Conservation (phyloP, 1,284 basidiomycete species). For the Rugosomyces carneus region DNA sequence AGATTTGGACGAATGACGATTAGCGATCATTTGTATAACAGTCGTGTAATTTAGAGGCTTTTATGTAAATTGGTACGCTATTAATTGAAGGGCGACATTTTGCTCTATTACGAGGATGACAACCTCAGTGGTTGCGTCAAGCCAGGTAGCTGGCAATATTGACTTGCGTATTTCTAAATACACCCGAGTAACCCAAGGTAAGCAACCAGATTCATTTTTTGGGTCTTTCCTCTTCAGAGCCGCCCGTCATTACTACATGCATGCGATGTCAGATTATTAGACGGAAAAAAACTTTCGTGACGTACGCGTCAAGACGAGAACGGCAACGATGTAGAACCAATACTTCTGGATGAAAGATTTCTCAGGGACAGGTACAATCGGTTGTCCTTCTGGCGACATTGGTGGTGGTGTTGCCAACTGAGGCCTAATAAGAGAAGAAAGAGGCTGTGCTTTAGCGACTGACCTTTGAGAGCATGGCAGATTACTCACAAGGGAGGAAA, state of each 20-base stretch:
- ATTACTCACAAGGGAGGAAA: constrained; percentile 52
- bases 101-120: no score
- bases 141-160: no score
- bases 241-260: constrained; percentile 21
- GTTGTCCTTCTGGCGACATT: constrained; percentile 59
- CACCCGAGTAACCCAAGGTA: no score
- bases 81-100: background rate
- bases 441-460: no score
- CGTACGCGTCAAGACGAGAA: constrained; percentile 56
- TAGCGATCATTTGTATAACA: constrained; percentile 18
- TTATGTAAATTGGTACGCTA: background rate
- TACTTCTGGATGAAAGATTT: constrained; percentile 85
- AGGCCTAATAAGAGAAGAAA: constrained; percentile 40
- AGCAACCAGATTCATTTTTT: constrained; percentile 14
- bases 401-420: constrained; percentile 60
- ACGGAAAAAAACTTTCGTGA: constrained; percentile 12
- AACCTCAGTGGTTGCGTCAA: no score
- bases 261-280: background rate
- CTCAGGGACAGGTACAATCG: constrained; percentile 55
- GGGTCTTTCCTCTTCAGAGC: constrained; percentile 21
- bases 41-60: background rate
- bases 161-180: no score
- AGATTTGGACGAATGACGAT: constrained; percentile 45
- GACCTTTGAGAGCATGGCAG: background rate
- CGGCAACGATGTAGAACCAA: constrained; percentile 73